A percentile compares a stretch with the other conserved stretches of the same genome.
These are phyloP conservation scores for Ascochyta clinopodiicola DNA, from an alignment of 2,329 filamentous ascomycete species.

Conservation along the genomic window DNA sequence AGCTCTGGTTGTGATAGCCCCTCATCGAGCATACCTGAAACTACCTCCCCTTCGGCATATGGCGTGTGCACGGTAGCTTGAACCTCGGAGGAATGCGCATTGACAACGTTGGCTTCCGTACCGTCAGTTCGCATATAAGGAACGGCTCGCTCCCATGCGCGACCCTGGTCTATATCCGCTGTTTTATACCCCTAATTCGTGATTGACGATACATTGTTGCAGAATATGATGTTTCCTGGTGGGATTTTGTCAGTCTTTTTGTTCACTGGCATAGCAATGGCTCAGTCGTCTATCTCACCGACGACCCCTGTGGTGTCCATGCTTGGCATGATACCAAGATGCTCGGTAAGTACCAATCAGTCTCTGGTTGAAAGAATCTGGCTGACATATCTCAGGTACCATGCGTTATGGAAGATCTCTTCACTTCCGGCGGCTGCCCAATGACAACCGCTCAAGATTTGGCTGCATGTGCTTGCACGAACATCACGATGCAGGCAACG, in stretches of 20 bases:
- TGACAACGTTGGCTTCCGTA: neutral
- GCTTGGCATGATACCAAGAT: slow-evolving; percentile 19
- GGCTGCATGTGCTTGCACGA: slow-evolving; percentile 17
- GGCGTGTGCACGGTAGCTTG: neutral
- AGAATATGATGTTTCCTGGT: neutral
- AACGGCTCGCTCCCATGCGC: neutral
- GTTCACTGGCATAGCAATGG: slow-evolving; percentile 1
- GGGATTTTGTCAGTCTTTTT: neutral
- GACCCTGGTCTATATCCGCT: neutral
- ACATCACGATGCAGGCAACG: slow-evolving; percentile 13
- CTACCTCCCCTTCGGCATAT: neutral
- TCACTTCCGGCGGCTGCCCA: slow-evolving; percentile 16
- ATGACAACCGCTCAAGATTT: slow-evolving; percentile 17
- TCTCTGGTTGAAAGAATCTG: neutral
- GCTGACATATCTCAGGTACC: slow-evolving; percentile 5
- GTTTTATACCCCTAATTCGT: neutral
- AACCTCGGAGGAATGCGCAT: neutral
- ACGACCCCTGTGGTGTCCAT: slow-evolving; percentile 16
- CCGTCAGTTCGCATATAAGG: slow-evolving; percentile 4
- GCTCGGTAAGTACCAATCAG: slow-evolving; percentile 9
- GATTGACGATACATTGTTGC: neutral
- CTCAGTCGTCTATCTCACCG: neutral
- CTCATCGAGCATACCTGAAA: no score
- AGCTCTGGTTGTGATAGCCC: no score
- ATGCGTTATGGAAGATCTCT: slow-evolving; percentile 20